Base-by-base conservation (phyloP, 805 yeast genomes). In the Saturnispora quitensis region DNA sequence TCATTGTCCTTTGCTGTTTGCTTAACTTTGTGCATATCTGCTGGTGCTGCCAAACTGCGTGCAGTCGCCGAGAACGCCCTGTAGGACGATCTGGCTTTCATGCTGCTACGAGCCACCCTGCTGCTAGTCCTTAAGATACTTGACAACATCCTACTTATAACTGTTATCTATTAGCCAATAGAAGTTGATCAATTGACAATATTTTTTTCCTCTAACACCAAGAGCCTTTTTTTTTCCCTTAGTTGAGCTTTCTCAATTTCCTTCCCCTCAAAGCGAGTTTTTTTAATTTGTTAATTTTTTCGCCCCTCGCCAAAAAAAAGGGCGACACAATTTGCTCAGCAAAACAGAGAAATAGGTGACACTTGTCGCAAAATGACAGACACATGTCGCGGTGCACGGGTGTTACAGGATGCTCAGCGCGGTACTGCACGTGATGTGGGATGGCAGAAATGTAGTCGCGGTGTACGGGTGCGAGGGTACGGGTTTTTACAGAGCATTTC, bases 1-100 rank as follows among this genome's bases (percentile, higher is more conserved):
- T 64, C 69, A 53, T 66, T 66, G 40, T 62, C 65, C 22, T 56
- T 57, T 4, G 62, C 62, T n/a, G 46, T 48, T 48, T 65, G 67
- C 44, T 58, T 61, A 17, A 56, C 51, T 27, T 52, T 53, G 48
- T 58, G 60, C 48, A 56, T 53, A 42, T 46, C 51, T 22, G 58
- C 56, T 34, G 53, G 44, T 22, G 55, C 43, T 3, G 50, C 56
- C 13, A 55, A 36, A 20, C 36, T 34, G 9, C 40, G 48, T 25
- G 53, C 18, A 15, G 52, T 40, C n/a, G 52, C 35, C 12, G 52
- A 43, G 12, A 43, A 40, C 27, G 45, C 38, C 44, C 49, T 50
- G 17, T 38, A 38, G 24, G 48, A 25, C 10, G 48, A 17, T 12
- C 45, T 40, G 15, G 31, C 31, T n/a, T 22, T 22, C 44, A 40